Base-by-base conservation (phyloP, 306 rosid genomes). In the Rosa lucieae region DNA sequence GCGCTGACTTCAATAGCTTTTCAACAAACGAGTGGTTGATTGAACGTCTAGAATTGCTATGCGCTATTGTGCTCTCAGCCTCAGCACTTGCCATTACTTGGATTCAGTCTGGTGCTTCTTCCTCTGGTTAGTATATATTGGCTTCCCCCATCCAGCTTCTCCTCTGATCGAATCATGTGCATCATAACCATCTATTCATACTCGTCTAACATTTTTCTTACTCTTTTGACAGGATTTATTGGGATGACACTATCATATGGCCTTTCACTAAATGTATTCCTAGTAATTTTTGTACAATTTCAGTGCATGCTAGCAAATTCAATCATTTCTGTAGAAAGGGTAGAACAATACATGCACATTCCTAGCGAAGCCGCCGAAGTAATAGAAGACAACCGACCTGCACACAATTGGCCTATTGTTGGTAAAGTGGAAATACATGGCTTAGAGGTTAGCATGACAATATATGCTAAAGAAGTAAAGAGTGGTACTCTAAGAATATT, bases 291-390 rank as follows among this genome's bases (percentile, higher is more conserved):
- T 49, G 83, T 79, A 53, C 83, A 83, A 63, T 44, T 14, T 56
- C 77, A 77, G 62, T 83, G 86, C 71, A 26, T 70, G 75, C 56
- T 75, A 12, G 86, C 46, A 43, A 83, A 79, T 46, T 39, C 72
- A 10, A 79, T 83, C 18, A 56, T 83, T 63, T 79, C 86, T 10
- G 75, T 83, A 5, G 86, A 83, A 79, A 79, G 86, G 49, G 73
- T 79, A 43, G 80, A 83, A 46, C 83, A 83, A 67, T 83, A 83
- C 78, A 75, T 79, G 86, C 81, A 79, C 23, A 83, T 79, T 79
- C 80, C 86, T 0, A 75, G 83, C 35, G 83, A 83, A 63, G 86
- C 83, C 11, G 39, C 71, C 10, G 70, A 83, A 75, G 53, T 70
- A 29, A 23, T 75, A 10, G 55, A 75, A 62, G 74, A 46, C 10